These are phyloP conservation scores for Candida sonorensis DNA, from an alignment of 805 yeast genomes.

Conservation along the genomic window DNA sequence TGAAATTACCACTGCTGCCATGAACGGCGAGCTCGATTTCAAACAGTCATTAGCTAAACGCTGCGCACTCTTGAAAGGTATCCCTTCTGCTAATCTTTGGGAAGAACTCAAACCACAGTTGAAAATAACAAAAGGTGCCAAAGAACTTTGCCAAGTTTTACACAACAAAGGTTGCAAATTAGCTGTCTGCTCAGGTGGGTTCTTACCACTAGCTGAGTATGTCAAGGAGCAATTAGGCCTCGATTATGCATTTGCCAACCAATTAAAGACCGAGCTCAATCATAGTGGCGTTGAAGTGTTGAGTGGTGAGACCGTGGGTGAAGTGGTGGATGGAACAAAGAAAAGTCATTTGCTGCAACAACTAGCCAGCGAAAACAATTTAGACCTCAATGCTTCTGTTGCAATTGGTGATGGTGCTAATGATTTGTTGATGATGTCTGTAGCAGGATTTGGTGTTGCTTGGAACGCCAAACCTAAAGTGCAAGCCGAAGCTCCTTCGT, in stretches of 20 bases:
- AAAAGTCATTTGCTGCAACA: constrained; percentile 69
- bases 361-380: constrained; percentile 48
- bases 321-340: constrained; percentile 76
- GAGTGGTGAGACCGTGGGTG: constrained; percentile 74
- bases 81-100: constrained; percentile 67
- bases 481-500: constrained; percentile 73
- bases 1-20: constrained; percentile 84
- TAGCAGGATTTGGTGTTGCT: constrained; percentile 91
- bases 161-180: constrained; percentile 55
- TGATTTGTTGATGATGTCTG: constrained; percentile 86
- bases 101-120: constrained; percentile 67
- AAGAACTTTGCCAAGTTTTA: constrained; percentile 58
- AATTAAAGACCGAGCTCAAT: constrained; percentile 41
- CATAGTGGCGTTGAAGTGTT: constrained; percentile 36
- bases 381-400: constrained; percentile 48
- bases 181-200: constrained; percentile 94
- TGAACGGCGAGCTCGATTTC: constrained; percentile 96
- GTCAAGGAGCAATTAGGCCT: constrained; percentile 61
- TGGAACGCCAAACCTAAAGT: constrained; percentile 97
- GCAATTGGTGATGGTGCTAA: constrained; percentile 98
- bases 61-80: constrained; percentile 76
- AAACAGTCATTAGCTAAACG: constrained; percentile 70
- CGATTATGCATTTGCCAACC: constrained; percentile 88
- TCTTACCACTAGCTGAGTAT: constrained; percentile 77
- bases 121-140: constrained; percentile 79